Base-by-base conservation (phyloP, 257 asterid genomes). In the Solanum arcanum region DNA sequence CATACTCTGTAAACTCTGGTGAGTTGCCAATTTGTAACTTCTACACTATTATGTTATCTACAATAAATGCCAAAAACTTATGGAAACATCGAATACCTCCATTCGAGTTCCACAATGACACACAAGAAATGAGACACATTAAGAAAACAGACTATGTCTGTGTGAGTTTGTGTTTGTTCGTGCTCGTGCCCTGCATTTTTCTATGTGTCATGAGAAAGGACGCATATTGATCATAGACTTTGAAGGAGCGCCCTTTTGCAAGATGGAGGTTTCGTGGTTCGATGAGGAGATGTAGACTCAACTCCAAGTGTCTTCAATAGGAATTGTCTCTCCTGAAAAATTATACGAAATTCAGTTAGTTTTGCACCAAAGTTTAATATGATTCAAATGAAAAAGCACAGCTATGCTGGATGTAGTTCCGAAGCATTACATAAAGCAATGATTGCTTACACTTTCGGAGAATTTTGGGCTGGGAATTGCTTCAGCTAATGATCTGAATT, bases 381-480 rank as follows among this genome's bases (percentile, higher is more conserved):
- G 39, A 70, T 70, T 14, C 12, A 29, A 15, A 15, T 29, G 23
- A 70, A 31, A 39, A 39, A 39, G 44, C 10, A 9, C 33, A 31
- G 3, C 14, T 31, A 72, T 33, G 78, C 2, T n/a, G 31, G 70
- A n/a, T 62, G n/a, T 9, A 23, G 78, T 35, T 72, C 25, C 2
- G 9, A 31, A 37, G 18, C 18, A 37, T 20, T 35, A 73, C 29
- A 73, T 73, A 73, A 73, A 20, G 16, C 27, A 20, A 10, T 37
- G 29, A 20, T 10, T 82, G 89, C 99, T 93, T 94, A 95, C 99
- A 83, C 99, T 97, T 94, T 95, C 99, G 20, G 99, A 94, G 90
- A 97, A 97, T 87, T 94, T 90, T 56, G 99, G 99, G 88, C 96
- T 97, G 82, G 99, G 98, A 89, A 95, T 94, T 39, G 97, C 91